Conservation (phyloP, 2,329 filamentous ascomycete genomes). For the Penicillium freii region DNA sequence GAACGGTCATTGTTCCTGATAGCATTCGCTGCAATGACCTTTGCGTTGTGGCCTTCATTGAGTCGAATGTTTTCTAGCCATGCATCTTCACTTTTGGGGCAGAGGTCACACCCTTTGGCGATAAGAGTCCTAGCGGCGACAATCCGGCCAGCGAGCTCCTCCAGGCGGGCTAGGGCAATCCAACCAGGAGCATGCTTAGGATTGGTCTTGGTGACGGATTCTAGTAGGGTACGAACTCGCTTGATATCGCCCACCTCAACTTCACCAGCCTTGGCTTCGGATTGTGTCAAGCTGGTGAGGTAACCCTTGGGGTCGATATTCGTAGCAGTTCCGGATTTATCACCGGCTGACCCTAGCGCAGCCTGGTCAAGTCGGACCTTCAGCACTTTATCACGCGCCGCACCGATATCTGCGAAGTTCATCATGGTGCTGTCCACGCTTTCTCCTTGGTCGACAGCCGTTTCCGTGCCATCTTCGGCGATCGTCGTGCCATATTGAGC, state of each 20-base stretch:
- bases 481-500: slow-evolving; percentile 84
- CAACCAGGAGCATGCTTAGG: slow-evolving; percentile 91
- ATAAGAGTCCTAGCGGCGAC: slow-evolving; percentile 88
- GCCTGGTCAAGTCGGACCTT: slow-evolving; percentile 92
- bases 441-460: slow-evolving; percentile 48
- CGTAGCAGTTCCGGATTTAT: slow-evolving; percentile 76
- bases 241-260: slow-evolving; percentile 92
- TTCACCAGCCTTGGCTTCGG: slow-evolving; percentile 74
- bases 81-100: slow-evolving; percentile 88
- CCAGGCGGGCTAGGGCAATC: slow-evolving; percentile 89
- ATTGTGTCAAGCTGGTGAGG: slow-evolving; percentile 83
- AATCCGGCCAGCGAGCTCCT: slow-evolving; percentile 88
- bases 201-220: slow-evolving; percentile 96
- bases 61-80: slow-evolving; percentile 96
- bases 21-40: slow-evolving; percentile 89
- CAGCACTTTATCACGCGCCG: slow-evolving; percentile 91
- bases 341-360: slow-evolving; percentile 67
- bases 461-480: slow-evolving; percentile 69
- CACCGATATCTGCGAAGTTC: slow-evolving; percentile 96
- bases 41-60: slow-evolving; percentile 89
- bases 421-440: slow-evolving; percentile 82
- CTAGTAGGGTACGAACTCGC: slow-evolving; percentile 84
- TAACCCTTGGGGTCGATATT: slow-evolving; percentile 95
- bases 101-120: slow-evolving; percentile 81
- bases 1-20: slow-evolving; percentile 89